Percentiles rank a stretch among this genome's conserved stretches.
Evolutionary conservation across 805 yeast genomes (phyloP).

Genomic region (Saccharomycopsis oosterbeekiorum): DNA sequence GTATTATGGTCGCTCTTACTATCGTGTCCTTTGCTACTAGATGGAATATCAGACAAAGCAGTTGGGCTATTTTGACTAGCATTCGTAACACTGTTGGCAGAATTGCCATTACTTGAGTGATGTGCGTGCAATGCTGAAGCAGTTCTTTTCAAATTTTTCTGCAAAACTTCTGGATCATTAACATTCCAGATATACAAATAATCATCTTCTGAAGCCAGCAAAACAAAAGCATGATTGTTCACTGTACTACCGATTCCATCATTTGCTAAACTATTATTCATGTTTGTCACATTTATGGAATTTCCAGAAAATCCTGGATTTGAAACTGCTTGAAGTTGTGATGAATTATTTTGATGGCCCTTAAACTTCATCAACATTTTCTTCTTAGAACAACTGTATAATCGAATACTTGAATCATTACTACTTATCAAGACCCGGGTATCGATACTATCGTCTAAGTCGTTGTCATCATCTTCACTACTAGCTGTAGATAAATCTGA

Average conservation of each 20-base stretch:
- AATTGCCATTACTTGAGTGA: not conserved
- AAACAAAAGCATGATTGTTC: slow-evolving; percentile 46
- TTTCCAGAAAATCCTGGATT: not conserved
- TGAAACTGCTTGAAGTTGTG: slow-evolving; percentile 57
- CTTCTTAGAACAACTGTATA: slow-evolving; percentile 46
- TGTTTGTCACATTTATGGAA: not conserved
- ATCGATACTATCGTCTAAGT: slow-evolving; percentile 24
- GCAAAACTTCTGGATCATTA: slow-evolving; percentile 22
- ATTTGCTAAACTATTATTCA: not conserved
- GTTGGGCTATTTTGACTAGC: not conserved
- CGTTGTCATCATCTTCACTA: not conserved
- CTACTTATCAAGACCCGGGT: slow-evolving; percentile 53
- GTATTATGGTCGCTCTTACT: not conserved
- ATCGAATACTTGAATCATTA: slow-evolving; percentile 70
- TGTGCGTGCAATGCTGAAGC: not conserved
- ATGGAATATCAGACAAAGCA: not conserved
- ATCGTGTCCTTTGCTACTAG: not conserved
- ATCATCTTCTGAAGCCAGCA: slow-evolving; percentile 82
- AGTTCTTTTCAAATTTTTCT: slow-evolving; percentile 19
- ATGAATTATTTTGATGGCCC: slow-evolving; percentile 61
- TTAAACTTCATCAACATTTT: slow-evolving; percentile 57
- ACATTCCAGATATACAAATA: slow-evolving; percentile 77
- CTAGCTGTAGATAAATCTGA: not conserved
- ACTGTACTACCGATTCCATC: slow-evolving; percentile 26
- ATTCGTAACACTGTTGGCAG: not conserved